Evolutionary conservation across 768 basidiomycete genomes (phyloP), one percentile per base, ranked within the genome.

Genomic region (Leccinum longicurvipes): DNA sequence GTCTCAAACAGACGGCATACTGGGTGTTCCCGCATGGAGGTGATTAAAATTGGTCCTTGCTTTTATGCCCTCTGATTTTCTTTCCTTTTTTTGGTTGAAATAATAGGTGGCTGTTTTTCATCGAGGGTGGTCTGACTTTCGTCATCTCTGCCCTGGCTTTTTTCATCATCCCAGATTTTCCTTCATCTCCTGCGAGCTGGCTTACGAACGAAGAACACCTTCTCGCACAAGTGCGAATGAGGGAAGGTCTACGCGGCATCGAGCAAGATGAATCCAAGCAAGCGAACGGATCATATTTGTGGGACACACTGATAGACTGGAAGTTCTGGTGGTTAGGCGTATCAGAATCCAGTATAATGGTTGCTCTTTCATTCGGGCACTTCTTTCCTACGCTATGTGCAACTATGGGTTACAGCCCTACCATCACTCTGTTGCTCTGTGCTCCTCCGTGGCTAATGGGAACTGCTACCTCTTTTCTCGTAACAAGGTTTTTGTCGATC

Each of bases 291-390:
- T 70, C 72, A 32, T 86, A 86, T 12, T 66, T 91, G 7, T 53
- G 67, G 7, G 65, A 85, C 61, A 85, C 88, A 15, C 27, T 89
- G 52, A 76, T 74, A 24, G 90, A 93, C 66, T 85, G 84, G 86
- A 88, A 84, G 70, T 85, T 93, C 36, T 93, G 90, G 86, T 87
- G 82, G 81, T 75, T 94, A 47, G 80, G 87, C 11, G 57, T 89
- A 29, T 77, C 85, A 2, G 67, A 87, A 48, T 81, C 80, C 21
- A 79, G 79, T 57, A 77, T 83, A 71, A 12, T 19, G 34, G 69
- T 84, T 29, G 81, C 86, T 10, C 66, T 89, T 32, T 84, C 82
- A 11, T 91, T 91, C 76, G 86, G 87, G 64, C 85, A 83, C 17
- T 91, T 84, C 69, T 91, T 91, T 74, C 89, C 87, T 10, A 89